Base-by-base conservation (phyloP, 345 rosid genomes). In the Cardiospermum halicacabum region DNA sequence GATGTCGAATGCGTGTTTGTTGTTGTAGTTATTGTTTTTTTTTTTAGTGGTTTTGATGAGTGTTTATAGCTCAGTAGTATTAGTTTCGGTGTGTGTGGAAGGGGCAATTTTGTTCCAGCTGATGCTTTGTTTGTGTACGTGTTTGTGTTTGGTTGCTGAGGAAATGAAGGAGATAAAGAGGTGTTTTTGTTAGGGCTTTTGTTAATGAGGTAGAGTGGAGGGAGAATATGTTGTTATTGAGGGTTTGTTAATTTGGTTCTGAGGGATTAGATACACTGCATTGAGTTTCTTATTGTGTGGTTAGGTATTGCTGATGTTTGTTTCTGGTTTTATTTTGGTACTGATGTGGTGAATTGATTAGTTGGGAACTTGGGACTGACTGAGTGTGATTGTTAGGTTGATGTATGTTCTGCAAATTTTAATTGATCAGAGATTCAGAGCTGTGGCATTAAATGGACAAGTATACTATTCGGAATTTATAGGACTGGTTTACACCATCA, bases 1-100 rank as follows among this genome's bases (percentile, higher is more conserved):
- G 19, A 24, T n/a, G 24, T 22, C 60, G 31, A 62, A 69, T 65
- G 67, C 49, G 26, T 27, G 11, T 65, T 3, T 3, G 7, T 53
- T 54, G 51, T 22, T 34, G 37, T 58, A n/a, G 30, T 51, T n/a
- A n/a, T n/a, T n/a, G n/a, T n/a, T n/a, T n/a, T n/a, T n/a, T n/a
- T 50, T 40, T 62, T 34, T 11, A 19, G 45, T 49, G 22, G 3
- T 62, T 39, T 36, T 58, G 18, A 12, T 58, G 47, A 40, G 47
- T 40, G 47, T 40, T 67, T 67, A 30, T 58, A 22, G 50, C 51
- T 36, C 48, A 15, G n/a, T 40, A 13, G 47, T 36, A 11, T 10
- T 1, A 11, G 24, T 21, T 58, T 37, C 30, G 11, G 39, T 58
- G 25, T 0, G 8, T 37, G 48, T 0, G 39, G 36, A 12, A 25